Evolutionary conservation across 257 asterid genomes (phyloP).

Genomic region (Gentiana macrophylla): DNA sequence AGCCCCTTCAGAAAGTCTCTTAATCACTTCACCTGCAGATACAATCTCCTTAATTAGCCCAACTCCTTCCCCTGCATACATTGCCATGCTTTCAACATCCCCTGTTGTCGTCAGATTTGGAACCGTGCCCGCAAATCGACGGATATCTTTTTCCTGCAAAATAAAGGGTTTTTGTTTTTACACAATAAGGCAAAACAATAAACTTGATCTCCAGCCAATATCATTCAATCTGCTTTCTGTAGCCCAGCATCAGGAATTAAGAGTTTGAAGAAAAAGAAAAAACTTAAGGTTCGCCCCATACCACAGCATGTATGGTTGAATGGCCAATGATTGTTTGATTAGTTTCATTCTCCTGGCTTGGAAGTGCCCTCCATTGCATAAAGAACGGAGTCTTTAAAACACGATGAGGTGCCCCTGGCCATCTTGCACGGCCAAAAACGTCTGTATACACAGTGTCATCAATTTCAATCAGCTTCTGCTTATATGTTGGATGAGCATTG

Average conservation of each 20-base stretch:
- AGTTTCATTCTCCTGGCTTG: constrained; percentile 54
- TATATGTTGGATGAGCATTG: constrained; percentile 75
- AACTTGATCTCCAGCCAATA: too few species aligned
- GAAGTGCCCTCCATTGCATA: constrained; percentile 59
- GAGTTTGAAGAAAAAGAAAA: too few species aligned
- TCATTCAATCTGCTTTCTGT: constrained; percentile 44
- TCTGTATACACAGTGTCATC: constrained; percentile 64
- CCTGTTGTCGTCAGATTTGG: constrained; percentile 61
- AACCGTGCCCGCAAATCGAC: constrained; percentile 65
- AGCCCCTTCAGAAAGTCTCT: constrained; percentile 51
- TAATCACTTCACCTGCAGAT: constrained; percentile 62
- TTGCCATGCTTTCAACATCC: constrained; percentile 73
- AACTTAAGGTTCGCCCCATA: constrained; percentile 9
- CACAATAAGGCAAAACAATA: too few species aligned
- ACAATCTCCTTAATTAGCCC: constrained; percentile 56
- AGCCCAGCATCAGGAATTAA: neutral
- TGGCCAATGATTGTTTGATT: constrained; percentile 65
- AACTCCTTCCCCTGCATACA: constrained; percentile 70
- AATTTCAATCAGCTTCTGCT: constrained; percentile 53
- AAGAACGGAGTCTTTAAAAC: constrained; percentile 61
- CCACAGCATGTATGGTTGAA: constrained; percentile 64
- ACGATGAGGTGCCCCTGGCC: constrained; percentile 93
- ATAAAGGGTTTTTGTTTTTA: too few species aligned
- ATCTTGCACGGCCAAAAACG: constrained; percentile 82
- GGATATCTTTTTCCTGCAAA: constrained; percentile 59